These are phyloP conservation scores for Polychytrium aggregatum DNA, from an alignment of 192 early-diverging fungal genomes.

Conservation along the genomic window DNA sequence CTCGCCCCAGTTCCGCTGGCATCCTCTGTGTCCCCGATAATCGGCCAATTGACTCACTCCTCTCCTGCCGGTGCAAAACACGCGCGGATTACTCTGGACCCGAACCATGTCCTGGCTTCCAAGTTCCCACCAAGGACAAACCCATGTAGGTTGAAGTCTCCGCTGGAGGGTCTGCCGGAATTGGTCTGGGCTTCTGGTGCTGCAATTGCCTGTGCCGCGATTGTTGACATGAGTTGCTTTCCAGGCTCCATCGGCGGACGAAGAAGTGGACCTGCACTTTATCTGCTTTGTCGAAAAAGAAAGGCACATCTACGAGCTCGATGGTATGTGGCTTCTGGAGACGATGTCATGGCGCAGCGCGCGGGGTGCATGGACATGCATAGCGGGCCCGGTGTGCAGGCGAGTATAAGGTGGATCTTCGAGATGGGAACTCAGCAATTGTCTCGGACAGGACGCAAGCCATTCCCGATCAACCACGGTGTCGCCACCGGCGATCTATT, in stretches of 20 bases:
- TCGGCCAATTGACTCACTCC: too few relatives aligned
- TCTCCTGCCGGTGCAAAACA: constrained; percentile 1
- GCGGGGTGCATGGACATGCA: neutral
- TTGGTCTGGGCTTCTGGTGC: too few relatives aligned
- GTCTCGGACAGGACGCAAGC: constrained; percentile 38
- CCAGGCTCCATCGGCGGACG: constrained; percentile 56
- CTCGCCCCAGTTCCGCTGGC: too few relatives aligned
- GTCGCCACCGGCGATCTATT: constrained; percentile 42
- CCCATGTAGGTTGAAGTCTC: constrained; percentile 30
- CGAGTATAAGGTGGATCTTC: neutral
- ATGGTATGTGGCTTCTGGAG: constrained; percentile 30
- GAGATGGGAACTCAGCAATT: neutral
- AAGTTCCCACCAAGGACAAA: constrained; percentile 47
- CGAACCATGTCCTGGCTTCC: constrained; percentile 3
- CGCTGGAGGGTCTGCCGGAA: too few relatives aligned
- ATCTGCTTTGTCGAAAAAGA: constrained; percentile 71
- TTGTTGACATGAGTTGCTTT: too few relatives aligned
- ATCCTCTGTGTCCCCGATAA: too few relatives aligned
- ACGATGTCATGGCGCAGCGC: neutral
- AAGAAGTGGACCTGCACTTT: constrained; percentile 74
- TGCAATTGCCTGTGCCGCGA: too few relatives aligned
- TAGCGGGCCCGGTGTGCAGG: neutral
- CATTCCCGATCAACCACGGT: constrained; percentile 78
- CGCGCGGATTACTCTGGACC: neutral
- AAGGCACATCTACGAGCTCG: constrained; percentile 76